Percentiles rank a stretch among this genome's conserved stretches.
phyloP scores from a whole-genome alignment of 106 monocot species.

The Iris macrosiphon region DNA sequence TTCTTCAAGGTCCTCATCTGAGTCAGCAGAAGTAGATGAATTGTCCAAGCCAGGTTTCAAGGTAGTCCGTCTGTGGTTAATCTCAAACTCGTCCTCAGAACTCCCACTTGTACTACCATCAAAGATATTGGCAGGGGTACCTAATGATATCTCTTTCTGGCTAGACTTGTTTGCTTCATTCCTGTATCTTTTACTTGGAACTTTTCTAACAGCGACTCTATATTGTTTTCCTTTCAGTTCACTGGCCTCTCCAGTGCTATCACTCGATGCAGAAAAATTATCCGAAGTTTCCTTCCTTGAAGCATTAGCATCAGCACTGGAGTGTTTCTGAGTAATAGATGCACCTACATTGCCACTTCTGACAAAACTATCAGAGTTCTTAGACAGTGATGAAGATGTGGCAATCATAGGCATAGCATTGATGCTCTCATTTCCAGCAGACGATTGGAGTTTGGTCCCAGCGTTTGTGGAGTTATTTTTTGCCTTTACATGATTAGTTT shows the following conservation, averaged over 20 bases:
- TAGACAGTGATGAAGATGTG: background rate
- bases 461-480: background rate
- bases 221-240: conserved; percentile 9
- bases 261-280: too few species aligned
- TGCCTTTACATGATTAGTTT: background rate
- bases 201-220: conserved; percentile 43
- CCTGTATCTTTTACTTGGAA: conserved; percentile 15
- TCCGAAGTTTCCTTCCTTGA: conserved; percentile 14
- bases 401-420: background rate
- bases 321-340: conserved; percentile 6
- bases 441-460: conserved; percentile 2
- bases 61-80: conserved; percentile 2
- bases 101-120: conserved; percentile 16
- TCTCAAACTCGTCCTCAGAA: conserved; percentile 27
- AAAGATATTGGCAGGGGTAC: conserved; percentile 23
- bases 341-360: background rate
- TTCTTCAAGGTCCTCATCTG: conserved; percentile 16
- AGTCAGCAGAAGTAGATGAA: conserved; percentile 32
- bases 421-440: background rate
- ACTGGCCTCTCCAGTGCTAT: conserved; percentile 28
- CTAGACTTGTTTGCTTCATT: conserved; percentile 7
- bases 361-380: conserved; percentile 1
- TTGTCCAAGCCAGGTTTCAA: conserved; percentile 8
- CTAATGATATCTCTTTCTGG: conserved; percentile 4
- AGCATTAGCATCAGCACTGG: conserved; percentile 3